These are phyloP conservation scores for Coelastrella sp. DNA, from an alignment of 139 green algal species.

Conservation along the genomic window DNA sequence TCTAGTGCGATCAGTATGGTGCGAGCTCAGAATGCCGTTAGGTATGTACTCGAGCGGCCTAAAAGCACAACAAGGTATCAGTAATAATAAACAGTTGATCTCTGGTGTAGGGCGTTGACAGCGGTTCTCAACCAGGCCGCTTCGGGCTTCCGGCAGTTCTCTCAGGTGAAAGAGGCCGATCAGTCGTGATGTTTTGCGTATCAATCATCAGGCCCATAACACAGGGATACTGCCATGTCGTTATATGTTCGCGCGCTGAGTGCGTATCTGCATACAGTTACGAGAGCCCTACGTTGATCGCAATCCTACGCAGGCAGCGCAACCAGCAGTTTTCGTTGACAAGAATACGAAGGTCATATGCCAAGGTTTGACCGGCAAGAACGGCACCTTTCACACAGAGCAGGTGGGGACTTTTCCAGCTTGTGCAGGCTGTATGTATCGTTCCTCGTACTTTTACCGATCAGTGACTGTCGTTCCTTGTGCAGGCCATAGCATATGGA, in stretches of 20 bases:
- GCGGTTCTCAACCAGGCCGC: neutral
- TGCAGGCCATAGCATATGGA: conserved; percentile 97
- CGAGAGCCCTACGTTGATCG: neutral
- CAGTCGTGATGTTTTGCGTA: neutral
- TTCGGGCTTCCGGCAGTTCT: neutral
- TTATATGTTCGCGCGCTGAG: too few relatives aligned
- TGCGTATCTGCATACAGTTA: neutral
- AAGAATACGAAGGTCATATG: conserved; percentile 95
- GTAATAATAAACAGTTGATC: neutral
- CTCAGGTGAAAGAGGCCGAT: neutral
- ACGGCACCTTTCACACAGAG: conserved; percentile 98
- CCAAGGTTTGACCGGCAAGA: conserved; percentile 98
- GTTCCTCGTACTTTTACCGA: too few relatives aligned
- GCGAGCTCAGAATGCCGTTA: neutral
- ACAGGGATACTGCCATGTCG: too few relatives aligned
- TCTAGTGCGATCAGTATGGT: neutral
- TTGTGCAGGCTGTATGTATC: too few relatives aligned
- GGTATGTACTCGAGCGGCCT: neutral
- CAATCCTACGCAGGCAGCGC: conserved; percentile 47
- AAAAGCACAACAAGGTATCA: neutral
- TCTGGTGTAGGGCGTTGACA: neutral
- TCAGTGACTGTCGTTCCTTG: too few relatives aligned
- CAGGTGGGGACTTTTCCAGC: conserved; percentile 66
- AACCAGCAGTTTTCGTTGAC: conserved; percentile 96
- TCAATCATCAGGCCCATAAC: too few relatives aligned